Conservation (phyloP, 1,139 yeast species). For the Yamadazyma triangularis region DNA sequence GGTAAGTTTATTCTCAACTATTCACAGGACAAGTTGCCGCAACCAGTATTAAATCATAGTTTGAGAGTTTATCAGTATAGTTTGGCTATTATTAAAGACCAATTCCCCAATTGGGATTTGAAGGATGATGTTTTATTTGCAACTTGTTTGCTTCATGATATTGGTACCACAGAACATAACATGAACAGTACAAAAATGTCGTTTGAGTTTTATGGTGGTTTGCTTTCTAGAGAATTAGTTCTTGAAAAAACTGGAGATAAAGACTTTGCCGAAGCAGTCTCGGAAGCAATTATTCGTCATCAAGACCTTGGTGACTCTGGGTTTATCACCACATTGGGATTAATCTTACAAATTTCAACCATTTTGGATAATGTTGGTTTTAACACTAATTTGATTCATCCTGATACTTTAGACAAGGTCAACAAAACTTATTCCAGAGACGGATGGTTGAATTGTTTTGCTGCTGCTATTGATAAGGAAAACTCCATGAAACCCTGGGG, state of each 20-base stretch:
- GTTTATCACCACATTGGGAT: conserved; percentile 32
- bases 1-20: conserved; percentile 20
- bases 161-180: conserved; percentile 32
- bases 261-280: conserved; percentile 35
- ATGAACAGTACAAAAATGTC: conserved; percentile 34
- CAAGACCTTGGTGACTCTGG: conserved; percentile 35
- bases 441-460: conserved; percentile 34
- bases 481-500: conserved; percentile 16
- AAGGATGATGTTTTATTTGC: conserved; percentile 27
- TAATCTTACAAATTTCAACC: conserved; percentile 32
- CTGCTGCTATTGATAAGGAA: conserved; percentile 31
- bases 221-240: conserved; percentile 26
- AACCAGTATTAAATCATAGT: conserved; percentile 27
- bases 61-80: conserved; percentile 31
- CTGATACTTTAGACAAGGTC: conserved; percentile 24
- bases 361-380: conserved; percentile 36
- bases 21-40: conserved; percentile 22
- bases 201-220: conserved; percentile 36
- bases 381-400: conserved; percentile 26
- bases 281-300: conserved; percentile 36
- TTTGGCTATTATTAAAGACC: conserved; percentile 31
- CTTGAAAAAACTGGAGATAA: conserved; percentile 20
- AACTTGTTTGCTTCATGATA: conserved; percentile 34
- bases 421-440: conserved; percentile 25
- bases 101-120: conserved; percentile 32